Base-by-base conservation (phyloP, 208 protist species). In the Polymyxa betae region DNA sequence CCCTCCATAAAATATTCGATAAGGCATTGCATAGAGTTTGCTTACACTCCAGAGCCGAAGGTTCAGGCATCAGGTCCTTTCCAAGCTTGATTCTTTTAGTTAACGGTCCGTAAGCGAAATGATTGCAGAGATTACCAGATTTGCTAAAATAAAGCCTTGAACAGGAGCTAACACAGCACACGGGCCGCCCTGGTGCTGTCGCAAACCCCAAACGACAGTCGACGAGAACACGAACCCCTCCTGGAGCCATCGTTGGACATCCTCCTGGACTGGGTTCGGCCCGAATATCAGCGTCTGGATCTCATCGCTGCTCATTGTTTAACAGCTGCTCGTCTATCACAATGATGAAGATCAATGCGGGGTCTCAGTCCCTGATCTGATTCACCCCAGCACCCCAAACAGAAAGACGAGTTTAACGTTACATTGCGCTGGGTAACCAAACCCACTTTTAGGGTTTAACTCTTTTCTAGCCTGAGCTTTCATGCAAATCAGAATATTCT, bases 161-260 rank as follows among this genome's bases (percentile, higher is more conserved):
- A 82, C 72, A n/a, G 72, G 72, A n/a, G 72, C 72, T 43, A 82
- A 43, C 5, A 82, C 72, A 5, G 72, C 72, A 43, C 72, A 82
- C 10, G 72, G 72, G 5, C 72, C 72, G n/a, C 72, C 72, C 5
- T 82, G n/a, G 72, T 5, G 5, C n/a, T 82, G 72, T 20, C 72
- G 72, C 5, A 82, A n/a, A 5, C 72, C 72, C 72, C 72, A 82
- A 20, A n/a, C 16, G 72, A 82, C n/a, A 5, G 72, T 20, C 5
- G 16, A 20, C 16, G 72, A 82, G n/a, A 82, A 82, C n/a, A 82
- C 72, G 72, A 82, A 82, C n/a, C 72, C 72, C n/a, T 82, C 72
- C 12, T 5, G 12, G 72, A 43, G 5, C 72, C 72, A 82, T 20
- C 72, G 72, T 43, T 43, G 5, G 12, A 82, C 72, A 35, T 82